phyloP scores from a whole-genome alignment of 208 protist species.

The Acanthamoeba lenticulata region DNA sequence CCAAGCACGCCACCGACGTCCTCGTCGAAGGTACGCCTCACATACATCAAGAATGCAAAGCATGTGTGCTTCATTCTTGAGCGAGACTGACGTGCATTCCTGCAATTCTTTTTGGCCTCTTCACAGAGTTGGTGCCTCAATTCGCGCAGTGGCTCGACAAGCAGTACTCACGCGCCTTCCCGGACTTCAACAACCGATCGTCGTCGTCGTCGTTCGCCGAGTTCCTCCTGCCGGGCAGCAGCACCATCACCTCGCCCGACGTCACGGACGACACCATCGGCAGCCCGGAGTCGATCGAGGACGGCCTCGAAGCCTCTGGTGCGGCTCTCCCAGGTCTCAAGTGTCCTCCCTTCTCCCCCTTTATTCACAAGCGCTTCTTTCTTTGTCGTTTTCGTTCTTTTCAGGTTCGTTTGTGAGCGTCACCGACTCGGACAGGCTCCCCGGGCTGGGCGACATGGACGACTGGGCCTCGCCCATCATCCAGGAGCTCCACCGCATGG shows the following conservation, averaged over 20 bases:
- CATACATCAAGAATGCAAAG: not conserved
- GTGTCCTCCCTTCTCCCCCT: too few species aligned
- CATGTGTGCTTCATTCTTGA: not conserved
- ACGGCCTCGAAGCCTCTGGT: not conserved
- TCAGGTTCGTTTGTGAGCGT: not conserved
- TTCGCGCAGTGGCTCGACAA: constrained; percentile 59
- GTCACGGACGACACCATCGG: not conserved
- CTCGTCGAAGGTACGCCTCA: not conserved
- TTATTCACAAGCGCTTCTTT: too few species aligned
- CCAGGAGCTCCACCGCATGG: constrained; percentile 52
- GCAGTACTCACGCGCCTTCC: not conserved
- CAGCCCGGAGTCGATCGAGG: not conserved
- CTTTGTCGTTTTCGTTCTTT: not conserved
- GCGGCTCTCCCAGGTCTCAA: not conserved
- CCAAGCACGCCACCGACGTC: constrained; percentile 38
- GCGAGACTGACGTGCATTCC: not conserved
- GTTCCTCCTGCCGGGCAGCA: constrained; percentile 4
- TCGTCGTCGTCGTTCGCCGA: constrained; percentile 17
- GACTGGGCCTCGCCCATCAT: constrained; percentile 59
- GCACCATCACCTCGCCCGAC: not conserved
- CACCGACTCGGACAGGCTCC: not conserved
- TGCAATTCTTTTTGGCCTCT: not conserved
- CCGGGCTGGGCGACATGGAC: not conserved
- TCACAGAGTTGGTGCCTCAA: constrained; percentile 13
- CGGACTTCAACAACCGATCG: not conserved